Evolutionary conservation across 192 early-diverging fungal genomes (phyloP), one percentile per base, ranked within the genome.

Genomic region (Backusella sp.): DNA sequence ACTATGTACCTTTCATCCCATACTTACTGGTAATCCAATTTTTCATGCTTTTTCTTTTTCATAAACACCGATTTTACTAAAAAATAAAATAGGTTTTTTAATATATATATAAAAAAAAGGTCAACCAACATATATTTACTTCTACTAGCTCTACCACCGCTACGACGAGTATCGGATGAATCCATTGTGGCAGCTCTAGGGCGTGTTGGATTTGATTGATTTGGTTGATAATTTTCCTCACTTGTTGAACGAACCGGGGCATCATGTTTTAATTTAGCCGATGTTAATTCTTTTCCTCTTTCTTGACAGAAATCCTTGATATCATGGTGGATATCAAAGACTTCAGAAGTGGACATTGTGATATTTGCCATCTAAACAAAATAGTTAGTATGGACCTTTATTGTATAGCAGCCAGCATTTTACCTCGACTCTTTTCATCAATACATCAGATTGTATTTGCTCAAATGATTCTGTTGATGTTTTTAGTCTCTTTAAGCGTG

Each of bases 381-480:
- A 3, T 32, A 32, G 2, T 32, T 32, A 32, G 32, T 32, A 32
- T 32, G 3, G 2, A 32, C 32, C 2, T 44, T 44, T 4, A 5
- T 19, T 17, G 5, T 0, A 44, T 44, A 44, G 8, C 2, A 44
- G 4, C 19, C 4, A 32, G 2, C 32, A 32, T 32, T 32, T 32
- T 75, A 65, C 73, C 53, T 82, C 74, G 0, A 79, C 59, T 21
- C 81, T 77, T 39, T 79, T 78, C 14, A 73, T 21, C 34, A 82
- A 34, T 70, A 79, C 77, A 14, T 82, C 74, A 19, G 46, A 66
- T 66, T 82, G 81, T 3, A 75, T 39, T 1, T 44, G 34, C 49
- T 79, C 81, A 66, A 82, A 82, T 1, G 19, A 3, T 39, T 59
- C 46, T 17, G 79, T 68, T 0, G 36, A n/a, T 36, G 37, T 70